Base-by-base conservation (phyloP, 2,329 filamentous ascomycete genomes). In the Tolypocladium guangdongense region DNA sequence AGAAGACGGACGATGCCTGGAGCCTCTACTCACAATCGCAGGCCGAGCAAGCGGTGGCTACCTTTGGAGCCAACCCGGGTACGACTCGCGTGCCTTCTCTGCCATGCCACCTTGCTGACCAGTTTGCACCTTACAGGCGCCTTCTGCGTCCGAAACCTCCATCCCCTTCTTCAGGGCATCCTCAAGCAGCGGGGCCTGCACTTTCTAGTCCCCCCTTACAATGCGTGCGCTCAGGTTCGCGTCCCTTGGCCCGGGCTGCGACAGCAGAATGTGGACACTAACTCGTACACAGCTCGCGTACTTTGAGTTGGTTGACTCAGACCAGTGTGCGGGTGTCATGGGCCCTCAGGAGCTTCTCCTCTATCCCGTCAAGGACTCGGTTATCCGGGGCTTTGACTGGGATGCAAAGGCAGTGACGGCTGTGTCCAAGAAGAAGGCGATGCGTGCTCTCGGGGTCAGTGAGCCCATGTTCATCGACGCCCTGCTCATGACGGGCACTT, bases 121-220 rank as follows among this genome's bases (percentile, higher is more conserved):
- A 4, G 24, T 38, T 20, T 22, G 11, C 27, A n/a, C 35, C 5
- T 16, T n/a, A 36, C 63, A 91, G 88, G 84, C 58, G 86, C 87
- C 41, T 86, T 84, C 61, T 78, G 77, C 52, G 78, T 87, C 41
- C 82, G 88, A 64, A 81, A 85, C 54, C 80, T 96, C 50, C 90
- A 87, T 63, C 84, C 85, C 52, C 80, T 88, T 52, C 78, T 97
- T 39, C 88, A 95, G 69, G 75, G 78, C 33, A 83, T 92, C 53
- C 76, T 97, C 51, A 77, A 80, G 61, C 75, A 83, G 59, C 80
- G 85, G 57, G 77, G 78, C 2, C 74, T 95, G 54, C 80, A 88
- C 56, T 95, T 90, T 64, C 75, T 89, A 49, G 87, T 95, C 46
- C 86, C 92, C 14, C 92, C 92, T 1, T 95, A 90, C 74, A 90